A percentile compares a stretch with the other conserved stretches of the same genome.
Conservation (phyloP, 2,329 filamentous ascomycete genomes). For the Botrytis fabae region DNA sequence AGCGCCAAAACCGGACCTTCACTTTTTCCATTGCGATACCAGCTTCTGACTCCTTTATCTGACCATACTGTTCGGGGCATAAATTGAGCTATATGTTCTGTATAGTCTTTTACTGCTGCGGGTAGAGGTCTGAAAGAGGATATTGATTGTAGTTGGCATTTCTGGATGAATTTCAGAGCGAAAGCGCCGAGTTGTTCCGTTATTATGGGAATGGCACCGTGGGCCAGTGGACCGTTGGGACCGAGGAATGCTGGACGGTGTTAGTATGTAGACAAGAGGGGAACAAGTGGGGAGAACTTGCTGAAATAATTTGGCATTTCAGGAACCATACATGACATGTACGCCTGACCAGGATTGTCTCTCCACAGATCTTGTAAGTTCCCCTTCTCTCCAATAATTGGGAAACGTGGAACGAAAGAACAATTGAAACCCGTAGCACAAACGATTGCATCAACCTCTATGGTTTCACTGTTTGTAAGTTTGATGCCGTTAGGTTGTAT, state of each 20-base stretch:
- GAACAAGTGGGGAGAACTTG: not conserved
- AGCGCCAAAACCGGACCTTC: constrained; percentile 27
- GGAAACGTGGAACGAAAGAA: constrained; percentile 34
- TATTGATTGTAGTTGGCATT: constrained; percentile 46
- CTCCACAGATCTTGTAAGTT: constrained; percentile 36
- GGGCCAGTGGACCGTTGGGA: constrained; percentile 39
- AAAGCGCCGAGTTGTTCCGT: constrained; percentile 52
- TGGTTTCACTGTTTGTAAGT: constrained; percentile 41
- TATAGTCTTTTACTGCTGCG: constrained; percentile 41
- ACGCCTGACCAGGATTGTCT: constrained; percentile 35
- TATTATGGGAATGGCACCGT: constrained; percentile 41
- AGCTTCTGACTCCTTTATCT: constrained; percentile 28
- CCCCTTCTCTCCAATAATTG: constrained; percentile 30
- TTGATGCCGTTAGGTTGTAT: constrained; percentile 49
- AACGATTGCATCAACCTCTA: constrained; percentile 43
- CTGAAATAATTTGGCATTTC: constrained; percentile 35
- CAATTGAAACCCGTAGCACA: constrained; percentile 43
- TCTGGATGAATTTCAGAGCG: constrained; percentile 49
- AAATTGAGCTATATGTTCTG: constrained; percentile 37
- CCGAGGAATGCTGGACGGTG: constrained; percentile 35
- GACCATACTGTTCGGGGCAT: constrained; percentile 37
- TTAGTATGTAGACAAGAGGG: too few relatives aligned
- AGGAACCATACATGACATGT: constrained; percentile 39
- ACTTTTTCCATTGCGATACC: constrained; percentile 31
- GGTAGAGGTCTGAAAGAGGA: constrained; percentile 45